Conservation (phyloP, 2,329 filamentous ascomycete species). For the Drechmeria coniospora region DNA sequence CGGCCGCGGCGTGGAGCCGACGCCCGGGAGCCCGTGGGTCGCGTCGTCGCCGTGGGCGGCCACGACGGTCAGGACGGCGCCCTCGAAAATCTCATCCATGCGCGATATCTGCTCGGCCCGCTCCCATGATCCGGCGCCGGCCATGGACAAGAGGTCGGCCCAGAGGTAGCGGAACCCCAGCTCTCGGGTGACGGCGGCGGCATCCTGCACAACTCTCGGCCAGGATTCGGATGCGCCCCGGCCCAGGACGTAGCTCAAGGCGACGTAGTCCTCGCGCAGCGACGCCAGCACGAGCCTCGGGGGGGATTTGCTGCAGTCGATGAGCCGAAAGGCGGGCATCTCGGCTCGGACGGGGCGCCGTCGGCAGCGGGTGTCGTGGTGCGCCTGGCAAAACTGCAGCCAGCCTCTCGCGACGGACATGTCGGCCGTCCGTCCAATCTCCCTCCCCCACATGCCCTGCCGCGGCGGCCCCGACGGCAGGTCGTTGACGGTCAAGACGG, state of each 20-base stretch:
- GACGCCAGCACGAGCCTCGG: conserved; percentile 14
- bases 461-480: conserved; percentile 13
- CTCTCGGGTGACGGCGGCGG: conserved; percentile 14
- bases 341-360: conserved; percentile 10
- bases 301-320: conserved; percentile 18
- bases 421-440: conserved; percentile 14
- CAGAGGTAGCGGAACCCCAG: conserved; percentile 21
- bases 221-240: conserved; percentile 10
- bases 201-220: conserved; percentile 17
- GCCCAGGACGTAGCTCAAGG: conserved; percentile 21
- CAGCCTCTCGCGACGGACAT: conserved; percentile 16
- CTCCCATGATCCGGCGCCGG: conserved; percentile 9
- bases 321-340: conserved; percentile 16
- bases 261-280: conserved; percentile 14
- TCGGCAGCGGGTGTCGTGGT: conserved; percentile 18
- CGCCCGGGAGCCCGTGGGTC: conserved; percentile 18
- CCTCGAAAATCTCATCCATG: conserved; percentile 23
- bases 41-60: conserved; percentile 19
- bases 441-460: conserved; percentile 19
- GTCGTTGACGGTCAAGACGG: conserved; percentile 3
- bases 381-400: conserved; percentile 18
- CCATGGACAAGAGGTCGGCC: conserved; percentile 22
- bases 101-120: conserved; percentile 15
- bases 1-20: conserved; percentile 12
- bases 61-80: conserved; percentile 21